phyloP scores from a whole-genome alignment of 2,329 filamentous ascomycete genomes.

The Curvularia spicifera region DNA sequence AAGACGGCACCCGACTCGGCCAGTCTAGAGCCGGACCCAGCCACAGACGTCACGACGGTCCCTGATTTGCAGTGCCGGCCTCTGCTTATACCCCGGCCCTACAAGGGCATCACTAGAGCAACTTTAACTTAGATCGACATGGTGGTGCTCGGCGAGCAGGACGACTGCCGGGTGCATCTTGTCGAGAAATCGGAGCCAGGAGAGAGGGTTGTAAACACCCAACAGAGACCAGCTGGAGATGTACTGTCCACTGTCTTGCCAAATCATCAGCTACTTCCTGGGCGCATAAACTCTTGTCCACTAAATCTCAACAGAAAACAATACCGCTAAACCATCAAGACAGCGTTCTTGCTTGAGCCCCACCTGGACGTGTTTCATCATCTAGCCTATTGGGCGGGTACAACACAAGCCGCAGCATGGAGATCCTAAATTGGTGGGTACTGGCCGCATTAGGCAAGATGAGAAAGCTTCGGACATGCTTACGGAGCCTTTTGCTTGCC shows the following conservation, averaged over 20 bases:
- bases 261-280: not conserved
- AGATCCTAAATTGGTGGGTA: not conserved
- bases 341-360: not conserved
- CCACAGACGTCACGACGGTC: conserved; percentile 7
- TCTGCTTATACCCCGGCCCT: not conserved
- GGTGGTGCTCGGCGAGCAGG: not conserved
- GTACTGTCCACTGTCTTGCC: not conserved
- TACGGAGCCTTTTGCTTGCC: not conserved
- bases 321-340: not conserved
- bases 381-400: not conserved
- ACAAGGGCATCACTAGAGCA: not conserved
- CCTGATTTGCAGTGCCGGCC: conserved; percentile 4
- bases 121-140: not conserved
- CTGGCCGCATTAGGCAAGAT: not conserved
- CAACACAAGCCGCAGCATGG: not conserved
- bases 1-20: not conserved
- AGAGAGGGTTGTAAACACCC: not conserved
- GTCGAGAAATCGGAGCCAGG: not conserved
- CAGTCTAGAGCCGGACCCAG: not conserved
- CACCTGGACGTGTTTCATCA: not conserved
- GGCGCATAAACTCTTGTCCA: not conserved
- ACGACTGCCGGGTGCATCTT: not conserved
- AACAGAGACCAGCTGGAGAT: not conserved
- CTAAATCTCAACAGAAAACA: not conserved
- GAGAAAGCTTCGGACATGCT: not conserved